These are phyloP conservation scores for Aspergillus transmontanensis DNA, from an alignment of 2,329 filamentous ascomycete species.

Conservation along the genomic window DNA sequence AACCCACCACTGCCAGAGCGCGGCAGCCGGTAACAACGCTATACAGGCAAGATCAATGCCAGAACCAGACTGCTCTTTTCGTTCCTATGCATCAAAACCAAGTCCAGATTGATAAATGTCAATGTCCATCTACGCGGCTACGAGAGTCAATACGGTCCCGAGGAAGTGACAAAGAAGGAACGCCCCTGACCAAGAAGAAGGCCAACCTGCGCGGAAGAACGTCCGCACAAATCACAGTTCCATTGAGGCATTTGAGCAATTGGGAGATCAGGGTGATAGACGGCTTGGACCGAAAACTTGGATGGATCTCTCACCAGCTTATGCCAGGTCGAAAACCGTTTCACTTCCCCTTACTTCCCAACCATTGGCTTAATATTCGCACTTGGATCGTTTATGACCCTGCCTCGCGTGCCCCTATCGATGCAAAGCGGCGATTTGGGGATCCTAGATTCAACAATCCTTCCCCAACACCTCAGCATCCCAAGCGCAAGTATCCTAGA, in stretches of 20 bases:
- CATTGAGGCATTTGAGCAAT: constrained; percentile 27
- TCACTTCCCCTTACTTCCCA: constrained; percentile 43
- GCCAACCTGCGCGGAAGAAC: not conserved
- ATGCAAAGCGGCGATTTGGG: constrained; percentile 35
- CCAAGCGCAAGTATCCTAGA: constrained; percentile 32
- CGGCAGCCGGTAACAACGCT: not conserved
- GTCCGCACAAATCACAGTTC: not conserved
- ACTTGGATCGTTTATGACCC: constrained; percentile 46
- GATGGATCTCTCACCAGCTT: constrained; percentile 42
- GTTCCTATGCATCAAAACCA: not conserved
- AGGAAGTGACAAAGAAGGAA: not conserved
- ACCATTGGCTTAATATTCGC: constrained; percentile 45
- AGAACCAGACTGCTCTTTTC: not conserved
- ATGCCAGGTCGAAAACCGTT: constrained; percentile 43
- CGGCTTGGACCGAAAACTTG: constrained; percentile 38
- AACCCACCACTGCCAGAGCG: no score
- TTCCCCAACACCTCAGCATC: constrained; percentile 24
- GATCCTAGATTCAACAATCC: constrained; percentile 40
- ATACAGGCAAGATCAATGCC: not conserved
- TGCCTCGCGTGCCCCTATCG: constrained; percentile 35
- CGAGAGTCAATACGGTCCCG: not conserved
- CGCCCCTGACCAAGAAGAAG: not conserved
- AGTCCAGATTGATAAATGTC: not conserved
- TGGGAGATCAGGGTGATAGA: constrained; percentile 41
- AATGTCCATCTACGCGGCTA: not conserved